Base-by-base conservation (phyloP, 805 yeast species). In the Cyberlindnera lachancei region DNA sequence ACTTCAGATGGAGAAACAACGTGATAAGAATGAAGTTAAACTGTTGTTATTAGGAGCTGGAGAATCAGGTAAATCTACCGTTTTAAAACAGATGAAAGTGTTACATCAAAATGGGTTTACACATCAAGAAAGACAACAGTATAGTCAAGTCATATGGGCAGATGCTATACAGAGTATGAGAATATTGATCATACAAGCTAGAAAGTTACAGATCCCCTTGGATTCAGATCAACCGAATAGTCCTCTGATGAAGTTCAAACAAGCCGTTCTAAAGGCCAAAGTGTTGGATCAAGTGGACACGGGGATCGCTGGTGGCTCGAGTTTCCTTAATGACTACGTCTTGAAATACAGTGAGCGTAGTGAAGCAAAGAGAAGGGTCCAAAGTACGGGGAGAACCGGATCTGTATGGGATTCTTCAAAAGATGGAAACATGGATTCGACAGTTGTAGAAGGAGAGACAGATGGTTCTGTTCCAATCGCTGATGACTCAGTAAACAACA, bases 31-130 rank as follows among this genome's bases (percentile, higher is more conserved):
- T 38, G 79, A 73, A 44, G 69, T 80, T 22, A 85, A 80, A 53
- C 63, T 90, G 39, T 58, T 90, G 24, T 63, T 90, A n/a, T 59
- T 87, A 22, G 96, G 97, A 25, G 84, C 97, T 0, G 97, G 96
- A 5, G 97, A 88, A 53, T 78, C 90, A 31, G 96, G 97, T 6
- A 88, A 88, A 53, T 82, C 95, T 3, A 88, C 97, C 0, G 95
- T 88, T 6, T 60, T 88, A 43, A 88, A 88, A 56, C 96, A 88
- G 54, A 70, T 88, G 75, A 75, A 82, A 45, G 64, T 92, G 13
- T 56, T 87, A 25, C 96, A 92, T 53, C 82, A 85, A 38, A 79
- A 82, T 27, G 94, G 95, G 3, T 92, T 90, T 59, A 65, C 82
- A 2, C 71, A 70, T 30, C 81, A 76, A 41, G 97, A 92, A 55